Evolutionary conservation across 495 filamentous ascomycete species (phyloP).

Genomic region (Aspergillus asperescens): DNA sequence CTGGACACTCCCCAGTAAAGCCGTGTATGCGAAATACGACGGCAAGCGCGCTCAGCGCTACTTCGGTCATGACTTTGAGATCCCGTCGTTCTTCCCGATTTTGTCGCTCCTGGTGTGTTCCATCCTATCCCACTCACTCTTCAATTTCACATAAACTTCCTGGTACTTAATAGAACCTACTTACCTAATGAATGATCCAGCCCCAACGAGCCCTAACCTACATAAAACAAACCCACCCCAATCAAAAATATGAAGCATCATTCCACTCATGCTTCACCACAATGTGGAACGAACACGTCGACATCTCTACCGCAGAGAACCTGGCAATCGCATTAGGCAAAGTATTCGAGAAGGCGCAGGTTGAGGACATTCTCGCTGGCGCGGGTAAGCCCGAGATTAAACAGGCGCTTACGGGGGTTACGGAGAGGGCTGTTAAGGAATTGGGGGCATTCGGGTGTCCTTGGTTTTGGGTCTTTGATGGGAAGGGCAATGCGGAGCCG

Average conservation of each 20-base stretch:
- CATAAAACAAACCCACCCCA: slow-evolving; percentile 51
- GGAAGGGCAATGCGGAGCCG: slow-evolving; percentile 52
- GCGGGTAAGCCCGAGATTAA: slow-evolving; percentile 51
- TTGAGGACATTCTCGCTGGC: slow-evolving; percentile 47
- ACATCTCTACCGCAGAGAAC: slow-evolving; percentile 45
- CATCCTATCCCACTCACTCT: neutral
- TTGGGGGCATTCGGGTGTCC: slow-evolving; percentile 68
- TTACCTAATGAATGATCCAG: slow-evolving; percentile 27
- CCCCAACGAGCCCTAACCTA: slow-evolving; percentile 60
- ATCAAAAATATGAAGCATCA: slow-evolving; percentile 34
- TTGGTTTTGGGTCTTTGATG: slow-evolving; percentile 68
- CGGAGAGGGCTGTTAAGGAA: slow-evolving; percentile 51
- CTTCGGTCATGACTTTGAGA: slow-evolving; percentile 41
- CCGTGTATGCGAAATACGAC: slow-evolving; percentile 51
- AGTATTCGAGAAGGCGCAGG: slow-evolving; percentile 37
- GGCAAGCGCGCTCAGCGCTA: slow-evolving; percentile 48
- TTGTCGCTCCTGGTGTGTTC: slow-evolving; percentile 38
- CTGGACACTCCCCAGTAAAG: slow-evolving; percentile 64
- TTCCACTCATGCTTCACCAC: slow-evolving; percentile 43
- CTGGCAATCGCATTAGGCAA: slow-evolving; percentile 28
- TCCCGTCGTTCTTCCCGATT: slow-evolving; percentile 51
- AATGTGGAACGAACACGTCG: slow-evolving; percentile 43
- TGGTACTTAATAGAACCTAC: too few relatives aligned
- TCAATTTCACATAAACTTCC: neutral
- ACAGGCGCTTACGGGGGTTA: slow-evolving; percentile 51